These are phyloP conservation scores for Cunninghamia lanceolata DNA, from an alignment of 75 land plant genomes.

Conservation along the genomic window DNA sequence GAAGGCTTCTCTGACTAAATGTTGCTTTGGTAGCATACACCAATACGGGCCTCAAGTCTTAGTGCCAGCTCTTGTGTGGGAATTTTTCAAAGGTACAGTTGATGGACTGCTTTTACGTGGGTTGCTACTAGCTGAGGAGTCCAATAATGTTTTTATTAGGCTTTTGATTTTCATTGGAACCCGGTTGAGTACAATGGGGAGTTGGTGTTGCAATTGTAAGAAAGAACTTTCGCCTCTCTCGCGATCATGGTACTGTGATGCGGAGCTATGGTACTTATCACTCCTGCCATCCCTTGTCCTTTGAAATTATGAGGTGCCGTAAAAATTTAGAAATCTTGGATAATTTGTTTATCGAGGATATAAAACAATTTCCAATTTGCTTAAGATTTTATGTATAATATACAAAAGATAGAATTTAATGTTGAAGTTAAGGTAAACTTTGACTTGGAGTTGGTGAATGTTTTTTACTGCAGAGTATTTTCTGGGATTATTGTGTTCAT, in stretches of 20 bases:
- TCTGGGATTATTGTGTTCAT: too few relatives aligned
- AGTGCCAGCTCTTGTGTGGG: not conserved
- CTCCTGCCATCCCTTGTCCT: not conserved
- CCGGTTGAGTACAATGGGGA: not conserved
- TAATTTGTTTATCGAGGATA: not conserved
- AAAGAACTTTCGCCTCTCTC: not conserved
- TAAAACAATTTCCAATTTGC: not conserved
- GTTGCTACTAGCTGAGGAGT: not conserved
- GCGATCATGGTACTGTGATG: slow-evolving; percentile 1
- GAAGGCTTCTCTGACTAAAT: not conserved
- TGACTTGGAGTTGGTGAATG: not conserved
- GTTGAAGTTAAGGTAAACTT: not conserved
- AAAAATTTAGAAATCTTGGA: not conserved
- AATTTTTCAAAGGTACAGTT: not conserved
- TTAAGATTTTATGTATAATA: not conserved
- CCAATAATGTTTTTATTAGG: not conserved
- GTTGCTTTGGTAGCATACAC: not conserved
- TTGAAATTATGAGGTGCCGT: not conserved
- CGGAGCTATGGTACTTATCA: not conserved
- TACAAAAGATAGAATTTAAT: not conserved
- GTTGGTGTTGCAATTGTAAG: not conserved
- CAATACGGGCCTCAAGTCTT: not conserved
- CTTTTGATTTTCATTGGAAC: not conserved
- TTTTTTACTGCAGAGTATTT: too few relatives aligned
- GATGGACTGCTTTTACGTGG: not conserved